Conservation (phyloP, 768 basidiomycete genomes). For the Baorangia bicolor region DNA sequence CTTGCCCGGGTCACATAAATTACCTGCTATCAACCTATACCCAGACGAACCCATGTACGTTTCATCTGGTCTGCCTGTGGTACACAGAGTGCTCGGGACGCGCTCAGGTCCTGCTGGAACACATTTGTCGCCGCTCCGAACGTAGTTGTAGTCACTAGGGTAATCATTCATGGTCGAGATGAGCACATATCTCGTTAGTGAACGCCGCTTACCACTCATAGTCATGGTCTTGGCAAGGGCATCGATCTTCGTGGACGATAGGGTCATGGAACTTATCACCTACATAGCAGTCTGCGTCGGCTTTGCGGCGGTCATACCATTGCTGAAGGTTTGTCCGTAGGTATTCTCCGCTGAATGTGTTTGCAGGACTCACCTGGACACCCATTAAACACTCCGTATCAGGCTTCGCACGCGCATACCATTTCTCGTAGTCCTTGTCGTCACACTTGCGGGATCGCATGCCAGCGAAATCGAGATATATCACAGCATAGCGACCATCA, state of each 20-base stretch:
- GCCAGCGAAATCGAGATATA: conserved; percentile 81
- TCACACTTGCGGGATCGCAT: conserved; percentile 68
- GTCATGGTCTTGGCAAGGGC: conserved; percentile 82
- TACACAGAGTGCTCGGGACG: conserved; percentile 75
- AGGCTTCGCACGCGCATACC: conserved; percentile 73
- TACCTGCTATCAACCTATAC: conserved; percentile 88
- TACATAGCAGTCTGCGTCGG: conserved; percentile 83
- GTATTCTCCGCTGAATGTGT: not conserved
- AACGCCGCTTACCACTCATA: conserved; percentile 79
- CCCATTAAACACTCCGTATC: conserved; percentile 88
- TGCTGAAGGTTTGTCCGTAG: conserved; percentile 51
- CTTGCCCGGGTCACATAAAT: conserved; percentile 65
- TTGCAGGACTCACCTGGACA: conserved; percentile 62
- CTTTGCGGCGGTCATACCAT: conserved; percentile 89
- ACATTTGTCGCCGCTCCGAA: conserved; percentile 73
- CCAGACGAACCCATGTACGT: conserved; percentile 88
- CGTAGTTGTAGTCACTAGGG: conserved; percentile 83
- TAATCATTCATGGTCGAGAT: not conserved
- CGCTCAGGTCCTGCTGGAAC: conserved; percentile 86
- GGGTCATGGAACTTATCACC: conserved; percentile 90
- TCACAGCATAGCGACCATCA: conserved; percentile 61
- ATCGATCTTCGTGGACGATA: conserved; percentile 76
- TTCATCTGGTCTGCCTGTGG: conserved; percentile 45
- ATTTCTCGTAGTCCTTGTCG: conserved; percentile 74
- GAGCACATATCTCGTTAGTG: not conserved